A percentile compares a stretch with the other conserved stretches of the same genome.
phyloP scores from a whole-genome alignment of 116 monocot species.

The Dioscorea cayenensis region DNA sequence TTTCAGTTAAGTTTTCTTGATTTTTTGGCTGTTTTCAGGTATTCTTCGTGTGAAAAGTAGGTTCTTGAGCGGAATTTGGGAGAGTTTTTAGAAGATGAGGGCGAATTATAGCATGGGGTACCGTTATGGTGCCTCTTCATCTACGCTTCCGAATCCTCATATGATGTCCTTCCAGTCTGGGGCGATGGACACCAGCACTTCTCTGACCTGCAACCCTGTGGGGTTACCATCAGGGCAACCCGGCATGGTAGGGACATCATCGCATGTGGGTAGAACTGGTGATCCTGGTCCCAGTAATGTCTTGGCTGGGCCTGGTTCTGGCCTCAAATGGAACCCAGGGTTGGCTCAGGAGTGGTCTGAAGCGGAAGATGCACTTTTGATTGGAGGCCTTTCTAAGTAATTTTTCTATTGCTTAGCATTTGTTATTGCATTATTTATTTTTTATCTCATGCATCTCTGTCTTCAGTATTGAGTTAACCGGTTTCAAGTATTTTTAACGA shows the following conservation, averaged over 20 bases:
- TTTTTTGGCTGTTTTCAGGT: not conserved
- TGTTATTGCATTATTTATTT: not conserved
- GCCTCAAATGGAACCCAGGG: not conserved
- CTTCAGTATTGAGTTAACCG: too few relatives aligned
- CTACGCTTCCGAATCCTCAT: not conserved
- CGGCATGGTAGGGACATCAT: not conserved
- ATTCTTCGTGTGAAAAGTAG: not conserved
- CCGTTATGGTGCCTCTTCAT: not conserved
- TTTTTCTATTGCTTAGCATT: not conserved
- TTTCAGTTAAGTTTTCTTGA: too few relatives aligned
- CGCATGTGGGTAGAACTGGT: not conserved
- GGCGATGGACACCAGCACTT: not conserved
- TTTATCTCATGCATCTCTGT: not conserved
- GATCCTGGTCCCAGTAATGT: not conserved
- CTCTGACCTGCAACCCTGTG: not conserved
- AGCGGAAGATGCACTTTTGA: not conserved
- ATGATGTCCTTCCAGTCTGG: not conserved
- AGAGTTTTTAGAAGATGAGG: not conserved
- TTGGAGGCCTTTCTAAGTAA: not conserved
- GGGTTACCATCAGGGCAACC: not conserved
- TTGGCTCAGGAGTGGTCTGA: not conserved
- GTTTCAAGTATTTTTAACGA: too few relatives aligned
- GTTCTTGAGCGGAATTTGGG: not conserved
- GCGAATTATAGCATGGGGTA: not conserved
- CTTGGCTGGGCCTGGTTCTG: not conserved